phyloP scores from a whole-genome alignment of 139 green algal species.

The Eudorina sp. region DNA sequence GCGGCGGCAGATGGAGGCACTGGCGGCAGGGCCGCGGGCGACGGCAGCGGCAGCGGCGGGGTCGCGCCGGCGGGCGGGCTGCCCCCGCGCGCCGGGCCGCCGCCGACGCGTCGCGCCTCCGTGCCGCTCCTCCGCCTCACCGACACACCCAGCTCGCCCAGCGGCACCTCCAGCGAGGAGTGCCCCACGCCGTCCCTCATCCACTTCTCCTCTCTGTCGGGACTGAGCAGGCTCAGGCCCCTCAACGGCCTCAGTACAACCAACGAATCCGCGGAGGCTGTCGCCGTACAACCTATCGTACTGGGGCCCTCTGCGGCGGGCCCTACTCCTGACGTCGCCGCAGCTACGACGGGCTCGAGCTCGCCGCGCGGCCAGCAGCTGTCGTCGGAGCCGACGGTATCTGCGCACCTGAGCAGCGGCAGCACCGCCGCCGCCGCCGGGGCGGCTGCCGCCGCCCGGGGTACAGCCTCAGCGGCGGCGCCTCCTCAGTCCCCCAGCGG shows the following conservation, averaged over 20 bases:
- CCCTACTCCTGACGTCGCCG: neutral
- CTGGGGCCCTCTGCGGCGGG: neutral
- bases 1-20: neutral
- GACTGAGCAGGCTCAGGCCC: neutral
- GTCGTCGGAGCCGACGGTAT: neutral
- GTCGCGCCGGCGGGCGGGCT: too few species aligned
- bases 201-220: neutral
- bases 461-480: neutral
- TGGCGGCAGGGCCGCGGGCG: too few species aligned
- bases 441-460: too few species aligned
- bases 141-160: neutral
- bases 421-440: neutral
- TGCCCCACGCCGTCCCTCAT: slow-evolving; percentile 1
- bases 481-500: too few species aligned
- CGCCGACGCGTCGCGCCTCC: neutral
- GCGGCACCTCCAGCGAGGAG: neutral
- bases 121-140: neutral
- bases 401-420: neutral
- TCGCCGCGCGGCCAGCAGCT: neutral
- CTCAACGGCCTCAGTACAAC: too few species aligned
- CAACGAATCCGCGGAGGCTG: neutral
- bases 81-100: too few species aligned
- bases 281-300: neutral
- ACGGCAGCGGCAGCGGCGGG: neutral
- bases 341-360: neutral